Base-by-base conservation (phyloP, 1,284 basidiomycete genomes). In the Ustilago nuda region DNA sequence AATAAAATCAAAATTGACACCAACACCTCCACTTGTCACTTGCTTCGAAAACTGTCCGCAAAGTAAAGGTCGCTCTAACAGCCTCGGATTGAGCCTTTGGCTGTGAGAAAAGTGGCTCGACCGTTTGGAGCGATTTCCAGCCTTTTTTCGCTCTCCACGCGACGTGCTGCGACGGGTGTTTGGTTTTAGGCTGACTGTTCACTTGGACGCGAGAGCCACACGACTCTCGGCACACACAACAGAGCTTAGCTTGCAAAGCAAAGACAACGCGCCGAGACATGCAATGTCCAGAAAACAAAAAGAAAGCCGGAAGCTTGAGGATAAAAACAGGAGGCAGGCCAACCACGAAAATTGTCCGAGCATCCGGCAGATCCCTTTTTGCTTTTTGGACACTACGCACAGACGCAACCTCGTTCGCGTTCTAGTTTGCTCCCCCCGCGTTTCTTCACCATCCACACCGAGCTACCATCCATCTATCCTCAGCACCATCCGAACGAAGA, bases 1-100 rank as follows among this genome's bases (percentile, higher is more conserved):
- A n/a, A n/a, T n/a, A n/a, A n/a, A n/a, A n/a, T n/a, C n/a, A 61
- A 57, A 50, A 33, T 61, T 30, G 45, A 55, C 46, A 45, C 12
- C 54, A 50, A 69, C 30, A 60, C 66, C 66, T 69, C 66, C 66
- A 69, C 66, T 69, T 68, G 35, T 17, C 11, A 3, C 56, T 33
- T 37, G 45, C 43, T 35, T 11, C 4, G 4, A 41, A 23, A 36
- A 35, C 15, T 1, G 2, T 13, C 7, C 9, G 2, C 52, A n/a
- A 60, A 41, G 41, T 43, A 48, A 55, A 48, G 7, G 48, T 5
- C 48, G 48, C 48, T 50, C 30, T 50, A 50, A 50, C 48, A 50
- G 27, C 11, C 6, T 19, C 7, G n/a, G 11, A 19, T 48, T 2
- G 45, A 13, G 1, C 2, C n/a, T 8, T 17, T 3, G 41, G 45